These are phyloP conservation scores for Solanum verrucosum DNA, from an alignment of 257 asterid species.

Conservation along the genomic window DNA sequence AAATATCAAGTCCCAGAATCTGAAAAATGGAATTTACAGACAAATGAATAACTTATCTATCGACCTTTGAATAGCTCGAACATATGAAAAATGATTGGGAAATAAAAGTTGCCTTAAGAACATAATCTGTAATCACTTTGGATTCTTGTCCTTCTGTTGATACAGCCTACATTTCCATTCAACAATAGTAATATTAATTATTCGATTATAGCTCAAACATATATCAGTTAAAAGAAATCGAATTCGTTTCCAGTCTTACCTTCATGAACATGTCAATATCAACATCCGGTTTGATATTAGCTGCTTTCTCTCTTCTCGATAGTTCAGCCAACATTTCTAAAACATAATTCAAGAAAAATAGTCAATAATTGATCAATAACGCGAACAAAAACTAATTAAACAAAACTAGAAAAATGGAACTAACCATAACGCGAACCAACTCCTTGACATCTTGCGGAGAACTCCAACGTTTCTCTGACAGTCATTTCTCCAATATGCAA, in stretches of 20 bases:
- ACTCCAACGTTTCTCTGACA: constrained; percentile 62
- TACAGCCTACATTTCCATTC: constrained; percentile 35
- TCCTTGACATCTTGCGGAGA: constrained; percentile 72
- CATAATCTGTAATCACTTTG: constrained; percentile 47
- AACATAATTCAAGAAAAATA: neutral
- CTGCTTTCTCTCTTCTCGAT: constrained; percentile 45
- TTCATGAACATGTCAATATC: constrained; percentile 46
- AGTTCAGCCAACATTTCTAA: constrained; percentile 69
- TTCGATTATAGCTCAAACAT: neutral
- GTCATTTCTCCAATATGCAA: constrained; percentile 69
- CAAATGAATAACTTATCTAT: neutral
- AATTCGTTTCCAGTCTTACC: constrained; percentile 5
- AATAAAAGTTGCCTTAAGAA: constrained; percentile 34
- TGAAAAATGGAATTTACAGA: neutral
- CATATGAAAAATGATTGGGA: no score
- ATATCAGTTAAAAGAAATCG: neutral
- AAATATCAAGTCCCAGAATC: constrained; percentile 31
- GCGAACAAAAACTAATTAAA: neutral
- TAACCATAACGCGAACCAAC: constrained; percentile 66
- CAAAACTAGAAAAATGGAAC: neutral
- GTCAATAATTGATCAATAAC: neutral
- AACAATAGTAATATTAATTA: neutral
- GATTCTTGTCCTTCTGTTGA: constrained; percentile 61
- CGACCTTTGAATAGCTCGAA: neutral
- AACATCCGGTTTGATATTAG: constrained; percentile 42